These are phyloP conservation scores for Fusarium subglutinans DNA, from an alignment of 2,329 filamentous ascomycete species.

Conservation along the genomic window DNA sequence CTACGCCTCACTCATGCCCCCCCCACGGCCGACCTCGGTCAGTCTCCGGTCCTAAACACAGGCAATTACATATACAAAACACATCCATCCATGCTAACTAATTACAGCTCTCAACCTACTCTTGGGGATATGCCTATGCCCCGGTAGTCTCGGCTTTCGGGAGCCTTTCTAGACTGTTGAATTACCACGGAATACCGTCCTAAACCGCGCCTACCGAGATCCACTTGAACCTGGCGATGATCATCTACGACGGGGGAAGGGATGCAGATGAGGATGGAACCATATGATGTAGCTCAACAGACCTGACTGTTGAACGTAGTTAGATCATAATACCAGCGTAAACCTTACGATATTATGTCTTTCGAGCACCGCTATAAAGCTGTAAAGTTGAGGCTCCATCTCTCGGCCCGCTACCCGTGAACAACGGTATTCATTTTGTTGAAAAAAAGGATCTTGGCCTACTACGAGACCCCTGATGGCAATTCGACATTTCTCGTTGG, in stretches of 20 bases:
- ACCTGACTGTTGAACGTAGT: background rate
- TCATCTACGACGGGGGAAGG: conserved; percentile 1
- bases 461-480: conserved; percentile 30
- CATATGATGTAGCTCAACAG: conserved; percentile 11
- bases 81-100: background rate
- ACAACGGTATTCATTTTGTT: conserved; percentile 22
- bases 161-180: background rate
- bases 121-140: background rate
- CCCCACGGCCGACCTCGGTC: conserved; percentile 29
- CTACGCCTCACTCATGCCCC: conserved; percentile 26
- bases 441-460: conserved; percentile 5
- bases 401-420: conserved; percentile 16
- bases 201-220: conserved; percentile 26
- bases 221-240: conserved; percentile 11
- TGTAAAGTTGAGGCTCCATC: background rate
- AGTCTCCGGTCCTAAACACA: conserved; percentile 20
- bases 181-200: conserved; percentile 15
- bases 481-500: conserved; percentile 40
- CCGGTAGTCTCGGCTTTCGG: conserved; percentile 33
- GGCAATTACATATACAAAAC: background rate
- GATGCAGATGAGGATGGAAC: background rate
- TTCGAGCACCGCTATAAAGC: background rate
- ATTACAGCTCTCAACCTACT: background rate
- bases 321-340: background rate
- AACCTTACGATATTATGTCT: background rate